These are phyloP conservation scores for Umbelopsis isabellina DNA, from an alignment of 192 early-diverging fungal species.

Conservation along the genomic window DNA sequence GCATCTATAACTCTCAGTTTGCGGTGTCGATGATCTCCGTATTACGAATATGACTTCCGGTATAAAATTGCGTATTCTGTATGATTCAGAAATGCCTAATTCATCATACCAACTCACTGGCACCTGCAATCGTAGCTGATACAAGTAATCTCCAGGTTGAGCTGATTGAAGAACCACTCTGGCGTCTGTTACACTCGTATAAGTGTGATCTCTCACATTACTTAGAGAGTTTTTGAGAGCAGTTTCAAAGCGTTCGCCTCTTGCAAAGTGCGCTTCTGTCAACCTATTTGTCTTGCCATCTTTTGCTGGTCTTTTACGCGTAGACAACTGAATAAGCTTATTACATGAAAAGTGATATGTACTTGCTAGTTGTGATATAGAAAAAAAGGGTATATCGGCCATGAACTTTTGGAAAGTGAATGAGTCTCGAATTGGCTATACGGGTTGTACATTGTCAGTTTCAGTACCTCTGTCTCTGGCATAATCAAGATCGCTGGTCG, in stretches of 20 bases:
- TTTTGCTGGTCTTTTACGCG: slow-evolving; percentile 2
- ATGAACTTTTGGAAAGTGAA: too few species aligned
- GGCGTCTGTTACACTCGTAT: neutral
- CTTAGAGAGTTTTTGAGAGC: slow-evolving; percentile 3
- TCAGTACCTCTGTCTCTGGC: slow-evolving; percentile 1
- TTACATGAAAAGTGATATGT: slow-evolving; percentile 35
- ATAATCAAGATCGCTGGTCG: neutral
- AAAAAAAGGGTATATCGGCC: neutral
- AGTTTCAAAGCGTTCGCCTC: slow-evolving; percentile 28
- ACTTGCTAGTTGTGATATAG: slow-evolving; percentile 20
- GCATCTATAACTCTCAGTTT: slow-evolving; percentile 29
- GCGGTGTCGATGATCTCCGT: slow-evolving; percentile 1
- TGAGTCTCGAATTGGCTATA: too few species aligned
- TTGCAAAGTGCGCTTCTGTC: slow-evolving; percentile 18
- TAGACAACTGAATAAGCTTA: slow-evolving; percentile 30
- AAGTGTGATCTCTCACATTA: slow-evolving; percentile 23
- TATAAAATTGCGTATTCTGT: slow-evolving; percentile 24
- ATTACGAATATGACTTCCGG: slow-evolving; percentile 34
- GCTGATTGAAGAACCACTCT: slow-evolving; percentile 10
- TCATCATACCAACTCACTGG: slow-evolving; percentile 26
- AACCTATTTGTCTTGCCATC: neutral
- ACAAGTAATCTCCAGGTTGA: slow-evolving; percentile 27
- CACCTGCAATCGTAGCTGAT: slow-evolving; percentile 29
- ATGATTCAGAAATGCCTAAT: slow-evolving; percentile 3
- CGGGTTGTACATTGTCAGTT: too few species aligned